Base-by-base conservation (phyloP, 164 flowering plant genomes). In the Chloranthus sessilifolius region DNA sequence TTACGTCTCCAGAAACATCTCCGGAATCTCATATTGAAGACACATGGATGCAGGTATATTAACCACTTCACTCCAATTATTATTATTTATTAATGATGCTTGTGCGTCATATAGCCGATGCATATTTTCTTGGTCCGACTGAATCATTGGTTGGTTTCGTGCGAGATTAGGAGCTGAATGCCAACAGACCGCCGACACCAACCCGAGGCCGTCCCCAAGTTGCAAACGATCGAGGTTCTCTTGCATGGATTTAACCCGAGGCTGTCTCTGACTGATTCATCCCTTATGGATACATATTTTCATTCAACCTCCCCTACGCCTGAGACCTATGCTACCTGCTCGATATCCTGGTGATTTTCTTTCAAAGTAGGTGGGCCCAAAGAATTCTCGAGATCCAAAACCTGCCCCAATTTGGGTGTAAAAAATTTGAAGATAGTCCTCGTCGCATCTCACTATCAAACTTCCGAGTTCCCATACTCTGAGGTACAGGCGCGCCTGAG, bases 131-230 rank as follows among this genome's bases (percentile, higher is more conserved):
- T 26, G 41, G 8, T 42, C 3, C 3, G 0, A n/a, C 34, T n/a
- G n/a, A n/a, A n/a, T n/a, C n/a, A n/a, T n/a, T n/a, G n/a, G n/a
- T n/a, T n/a, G n/a, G 5, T 20, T 29, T 50, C 45, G 37, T 47
- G 14, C 64, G 54, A 35, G 23, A 41, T 31, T 80, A 94, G 97
- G 99, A 94, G 73, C 83, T 94, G 49, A 94, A 94, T 77, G 99
- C 96, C 23, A 90, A 94, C 71, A 73, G 99, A 67, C 99, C 99
- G 30, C 87, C 97, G 34, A 94, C 99, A 41, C 99, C 99, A 55
- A 94, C 99, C 24, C 74, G 99, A 77, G 99, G 99, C 25, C 96
- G 99, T 39, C 99, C 99, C 35, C 99, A 81, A 75, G 81, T 68
- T 44, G 43, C 86, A 39, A 94, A 75, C 58, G 99, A 89, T 43